Base-by-base conservation (phyloP, 1,284 basidiomycete genomes). In the Naganishia cerealis region DNA sequence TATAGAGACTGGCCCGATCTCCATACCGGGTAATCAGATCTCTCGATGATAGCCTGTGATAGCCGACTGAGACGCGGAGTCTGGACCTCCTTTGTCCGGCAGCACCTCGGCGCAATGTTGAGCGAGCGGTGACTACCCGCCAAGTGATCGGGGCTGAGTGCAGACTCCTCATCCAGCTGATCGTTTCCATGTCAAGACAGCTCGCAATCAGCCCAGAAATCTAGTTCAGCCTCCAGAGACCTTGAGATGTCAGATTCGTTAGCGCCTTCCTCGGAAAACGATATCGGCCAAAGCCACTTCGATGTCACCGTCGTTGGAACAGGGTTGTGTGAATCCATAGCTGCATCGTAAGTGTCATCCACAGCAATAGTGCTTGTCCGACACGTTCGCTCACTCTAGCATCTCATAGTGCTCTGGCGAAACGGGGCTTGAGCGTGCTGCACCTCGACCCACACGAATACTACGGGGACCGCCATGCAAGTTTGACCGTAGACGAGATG, bases 221-320 rank as follows among this genome's bases (percentile, higher is more conserved):
- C 29, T 33, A 33, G 29, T 33, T 24, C 5, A 36, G 53, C 53
- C 26, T 2, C 26, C 21, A 15, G 36, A 13, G 53, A 3, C 24
- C 16, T 42, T 4, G 13, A n/a, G 4, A 66, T 57, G 55, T 56
- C 54, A 12, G 40, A 55, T 2, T 13, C 26, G 3, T 50, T n/a
- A 21, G 10, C 55, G 6, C 26, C 33, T 2, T 16, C 16, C n/a
- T 29, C 26, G 16, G 42, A 57, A 13, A 33, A 46, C 15, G 67
- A 43, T 38, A 46, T 78, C 65, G 80, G 78, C 67, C 73, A 71
- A 65, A 78, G 77, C 70, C 68, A 66, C 54, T 94, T 94, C 76
- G 91, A 96, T 75, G 87, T 88, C 24, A 83, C 93, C 53, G 84
- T 98, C 18, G 80, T 96, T 58, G 92, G 94, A 9, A 97, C 94